Base-by-base conservation (phyloP, 2,329 filamentous ascomycete species). In the Didymella sp. region DNA sequence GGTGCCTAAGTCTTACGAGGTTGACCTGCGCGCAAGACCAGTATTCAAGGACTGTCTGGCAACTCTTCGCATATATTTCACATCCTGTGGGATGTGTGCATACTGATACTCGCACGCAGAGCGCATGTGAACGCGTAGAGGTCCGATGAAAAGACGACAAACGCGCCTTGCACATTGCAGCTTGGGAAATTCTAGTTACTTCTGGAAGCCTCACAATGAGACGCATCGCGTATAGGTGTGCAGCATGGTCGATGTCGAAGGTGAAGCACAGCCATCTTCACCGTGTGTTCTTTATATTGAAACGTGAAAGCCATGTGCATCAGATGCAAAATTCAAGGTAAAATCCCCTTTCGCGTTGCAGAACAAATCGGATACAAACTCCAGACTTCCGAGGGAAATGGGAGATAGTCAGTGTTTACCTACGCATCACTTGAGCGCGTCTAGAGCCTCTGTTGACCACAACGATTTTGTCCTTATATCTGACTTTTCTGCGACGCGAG, bases 91-190 rank as follows among this genome's bases (percentile, higher is more conserved):
- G 15, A 43, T 6, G 7, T n/a, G 12, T 22, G n/a, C 25, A 19
- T 12, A 12, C 15, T 17, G 21, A 12, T 8, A 13, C 9, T 43
- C n/a, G 24, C 24, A 27, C 24, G 11, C 6, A 4, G 5, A 12
- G 25, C 17, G 12, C 11, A 56, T 17, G 52, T 50, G 52, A 56
- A 44, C 45, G 46, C 45, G 30, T 25, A 3, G 3, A n/a, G 11
- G 13, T 13, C 25, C 19, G 8, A 19, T 25, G 25, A 44, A 56
- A 50, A 33, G 25, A 43, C 17, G 30, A 9, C 5, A 13, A n/a
- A 22, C 11, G 21, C 21, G 12, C 11, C 9, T 33, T 19, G 11
- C n/a, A 27, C 40, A 8, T 15, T 17, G 46, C 17, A 33, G 1
- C 15, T 13, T n/a, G 21, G 22, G 0, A 25, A 8, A n/a, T 25